A percentile compares a stretch with the other conserved stretches of the same genome.
These are phyloP conservation scores for Leishmania arabica DNA, from an alignment of 208 protist genomes.

Conservation along the genomic window DNA sequence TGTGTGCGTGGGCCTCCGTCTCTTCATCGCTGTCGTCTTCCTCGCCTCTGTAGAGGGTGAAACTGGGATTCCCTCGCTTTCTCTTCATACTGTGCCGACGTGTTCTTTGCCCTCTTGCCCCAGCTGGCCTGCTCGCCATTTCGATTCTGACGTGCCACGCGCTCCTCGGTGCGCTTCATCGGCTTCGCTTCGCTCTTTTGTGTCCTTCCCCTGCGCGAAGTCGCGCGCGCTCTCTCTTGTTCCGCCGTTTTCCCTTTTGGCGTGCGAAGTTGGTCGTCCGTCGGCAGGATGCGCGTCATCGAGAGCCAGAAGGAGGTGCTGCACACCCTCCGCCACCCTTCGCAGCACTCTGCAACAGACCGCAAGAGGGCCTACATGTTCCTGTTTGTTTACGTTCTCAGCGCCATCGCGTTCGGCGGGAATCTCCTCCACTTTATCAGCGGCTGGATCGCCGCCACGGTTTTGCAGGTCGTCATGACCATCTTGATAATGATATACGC, in stretches of 20 bases:
- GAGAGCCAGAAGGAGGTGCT: slow-evolving; percentile 76
- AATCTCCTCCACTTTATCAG: slow-evolving; percentile 80
- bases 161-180: not conserved
- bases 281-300: slow-evolving; percentile 66
- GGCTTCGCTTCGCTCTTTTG: not conserved
- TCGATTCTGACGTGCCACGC: not conserved
- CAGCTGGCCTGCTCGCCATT: not conserved
- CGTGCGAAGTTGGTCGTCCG: too few relatives aligned
- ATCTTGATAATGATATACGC: slow-evolving; percentile 77
- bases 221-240: not conserved
- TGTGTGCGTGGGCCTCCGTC: not conserved
- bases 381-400: slow-evolving; percentile 72
- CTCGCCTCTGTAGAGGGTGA: too few relatives aligned
- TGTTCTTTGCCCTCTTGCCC: not conserved
- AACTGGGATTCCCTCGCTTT: not conserved
- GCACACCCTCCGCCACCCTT: slow-evolving; percentile 58
- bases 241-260: not conserved
- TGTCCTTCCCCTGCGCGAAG: not conserved
- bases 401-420: slow-evolving; percentile 46
- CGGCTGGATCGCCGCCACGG: slow-evolving; percentile 63
- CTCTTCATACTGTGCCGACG: not conserved
- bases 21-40: not conserved
- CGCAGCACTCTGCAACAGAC: slow-evolving; percentile 73
- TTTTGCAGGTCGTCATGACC: slow-evolving; percentile 69
- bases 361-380: slow-evolving; percentile 85